Base-by-base conservation (phyloP, 257 asterid species). In the Solanum sejunctum region DNA sequence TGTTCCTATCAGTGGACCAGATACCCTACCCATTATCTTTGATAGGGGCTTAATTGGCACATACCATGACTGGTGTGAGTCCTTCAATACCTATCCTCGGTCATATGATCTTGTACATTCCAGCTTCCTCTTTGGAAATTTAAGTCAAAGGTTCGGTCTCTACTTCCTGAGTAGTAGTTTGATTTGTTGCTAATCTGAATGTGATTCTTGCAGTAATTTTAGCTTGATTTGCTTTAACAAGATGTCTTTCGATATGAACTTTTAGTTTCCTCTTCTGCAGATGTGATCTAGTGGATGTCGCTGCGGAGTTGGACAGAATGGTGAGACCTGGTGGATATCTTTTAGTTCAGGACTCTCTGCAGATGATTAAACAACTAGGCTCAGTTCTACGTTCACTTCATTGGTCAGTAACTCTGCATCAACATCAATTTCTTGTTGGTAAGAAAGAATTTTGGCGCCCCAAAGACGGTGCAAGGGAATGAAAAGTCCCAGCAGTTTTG, bases 11-110 rank as follows among this genome's bases (percentile, higher is more conserved):
- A 89, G 93, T 36, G 94, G 86, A 83, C 93, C 92, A 2, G 98
- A 97, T 88, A 93, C 98, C 39, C 88, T 95, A 84, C 57, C 98
- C 0, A 86, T 92, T 82, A 93, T 97, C 69, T 95, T 89, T 20
- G 99, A 97, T 85, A 90, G 99, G 89, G 99, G 99, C 73, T 91
- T 97, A 84, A 88, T 97, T 28, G 99, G 99, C 47, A 85, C 93
- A 55, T 94, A 97, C 91, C 99, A 97, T n/a, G 99, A 97, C 80
- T 97, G 99, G 99, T 97, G 99, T 11, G 99, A 95, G 89, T 92
- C 98, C 49, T 90, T 95, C 41, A 95, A 88, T 88, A 94, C 99
- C 57, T 97, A 97, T 86, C 99, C 99, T 17, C 89, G 98, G 84
- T 89, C 99, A 73, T 95, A 87, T 63, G 99, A 97, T 93, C 98